Base-by-base conservation (phyloP, 2,329 filamentous ascomycete genomes). In the Aspergillus niger region DNA sequence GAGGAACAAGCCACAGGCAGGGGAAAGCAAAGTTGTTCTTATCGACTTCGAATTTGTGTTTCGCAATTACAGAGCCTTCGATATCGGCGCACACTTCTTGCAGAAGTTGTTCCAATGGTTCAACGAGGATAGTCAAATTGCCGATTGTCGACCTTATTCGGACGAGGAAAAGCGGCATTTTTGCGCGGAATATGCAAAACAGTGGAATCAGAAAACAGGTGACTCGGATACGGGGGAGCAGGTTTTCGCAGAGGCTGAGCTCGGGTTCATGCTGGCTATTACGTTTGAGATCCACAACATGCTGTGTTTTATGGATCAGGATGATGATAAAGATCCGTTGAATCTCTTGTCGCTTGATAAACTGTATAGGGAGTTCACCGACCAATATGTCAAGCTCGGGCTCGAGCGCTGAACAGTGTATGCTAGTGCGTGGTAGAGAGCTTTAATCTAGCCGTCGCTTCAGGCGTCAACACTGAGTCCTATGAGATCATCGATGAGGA, bases 1-100 rank as follows among this genome's bases (percentile, higher is more conserved):
- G 41, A 44, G 22, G 11, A 44, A 44, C 3, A 7, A 5, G 13
- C 41, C 41, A 3, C 1, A 7, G 11, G 7, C 3, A 5, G 20
- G n/a, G 6, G 11, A 44, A 15, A 7, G 41, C 8, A 15, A 1
- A 24, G 41, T 44, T 0, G 41, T 44, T 24, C 41, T 44, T 13
- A 44, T 44, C 20, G 41, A 44, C 13, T 44, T 44, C 20, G 41
- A 44, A 44, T 44, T 44, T 20, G 41, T 44, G 10, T 44, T 44
- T 44, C 41, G 13, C 20, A 44, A 44, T 5, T 44, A 44, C 2
- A 20, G 41, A 24, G 41, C 20, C 3, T 44, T 44, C 2, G 41
- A 44, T 24, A 44, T 44, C 7, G 41, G 41, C 11, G 41, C 20
- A 44, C 41, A 44, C 20, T 44, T 44, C 8, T 0, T 44, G 41